Conservation (phyloP, 331 rosid species). For the Telfairia occidentalis region DNA sequence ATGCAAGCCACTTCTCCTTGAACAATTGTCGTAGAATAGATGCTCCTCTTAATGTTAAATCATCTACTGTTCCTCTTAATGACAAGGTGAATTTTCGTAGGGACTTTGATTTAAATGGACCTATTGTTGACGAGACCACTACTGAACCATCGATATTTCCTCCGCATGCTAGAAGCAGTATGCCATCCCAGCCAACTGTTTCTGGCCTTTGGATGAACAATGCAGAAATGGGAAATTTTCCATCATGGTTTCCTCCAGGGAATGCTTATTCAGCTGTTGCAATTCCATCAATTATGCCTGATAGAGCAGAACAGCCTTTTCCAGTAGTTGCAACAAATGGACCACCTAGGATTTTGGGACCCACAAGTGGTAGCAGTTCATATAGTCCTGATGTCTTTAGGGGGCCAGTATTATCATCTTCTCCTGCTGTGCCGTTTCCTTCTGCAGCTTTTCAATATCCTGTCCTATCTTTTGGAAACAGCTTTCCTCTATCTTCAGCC, state of each 20-base stretch:
- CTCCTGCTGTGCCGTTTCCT: slow-evolving; percentile 67
- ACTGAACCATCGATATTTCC: slow-evolving; percentile 31
- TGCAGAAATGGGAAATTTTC: slow-evolving; percentile 54
- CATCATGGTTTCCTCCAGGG: slow-evolving; percentile 69
- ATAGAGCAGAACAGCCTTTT: slow-evolving; percentile 53
- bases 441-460: slow-evolving; percentile 53
- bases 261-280: slow-evolving; percentile 53
- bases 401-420: slow-evolving; percentile 62
- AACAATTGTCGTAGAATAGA: slow-evolving; percentile 29
- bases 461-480: slow-evolving; percentile 55
- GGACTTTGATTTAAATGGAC: slow-evolving; percentile 90
- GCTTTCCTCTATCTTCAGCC: slow-evolving; percentile 48
- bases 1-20: slow-evolving; percentile 28
- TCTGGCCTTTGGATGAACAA: slow-evolving; percentile 44
- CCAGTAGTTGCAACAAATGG: slow-evolving; percentile 47
- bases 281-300: slow-evolving; percentile 51
- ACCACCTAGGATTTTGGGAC: slow-evolving; percentile 49
- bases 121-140: slow-evolving; percentile 44
- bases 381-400: slow-evolving; percentile 55
- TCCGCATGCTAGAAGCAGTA: slow-evolving; percentile 37
- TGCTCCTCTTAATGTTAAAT: slow-evolving; percentile 24
- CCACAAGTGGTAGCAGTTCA: slow-evolving; percentile 35
- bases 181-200: slow-evolving; percentile 32
- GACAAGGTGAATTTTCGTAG: slow-evolving; percentile 34
- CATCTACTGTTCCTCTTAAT: slow-evolving; percentile 30